These are phyloP conservation scores for Darksidea phi DNA, from an alignment of 495 filamentous ascomycete species.

Conservation along the genomic window DNA sequence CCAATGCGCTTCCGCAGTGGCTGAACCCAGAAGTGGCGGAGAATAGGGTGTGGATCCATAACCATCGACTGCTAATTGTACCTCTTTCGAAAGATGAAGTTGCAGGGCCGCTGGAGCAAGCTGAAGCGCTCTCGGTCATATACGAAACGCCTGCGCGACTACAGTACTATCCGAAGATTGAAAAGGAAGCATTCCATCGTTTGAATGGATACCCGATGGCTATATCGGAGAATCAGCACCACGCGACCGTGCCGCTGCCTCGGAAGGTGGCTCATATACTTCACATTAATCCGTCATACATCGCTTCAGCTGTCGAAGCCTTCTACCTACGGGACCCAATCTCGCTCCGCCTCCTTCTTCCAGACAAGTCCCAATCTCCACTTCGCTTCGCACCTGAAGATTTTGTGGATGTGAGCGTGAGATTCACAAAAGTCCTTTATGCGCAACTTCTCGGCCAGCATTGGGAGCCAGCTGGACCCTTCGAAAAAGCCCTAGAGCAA, in stretches of 20 bases:
- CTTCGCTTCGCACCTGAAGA: constrained; percentile 71
- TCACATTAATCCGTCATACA: constrained; percentile 65
- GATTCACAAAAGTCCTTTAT: constrained; percentile 84
- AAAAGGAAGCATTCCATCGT: constrained; percentile 88
- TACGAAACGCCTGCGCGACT: constrained; percentile 52
- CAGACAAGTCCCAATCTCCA: constrained; percentile 43
- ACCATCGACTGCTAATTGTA: constrained; percentile 71
- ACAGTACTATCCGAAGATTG: constrained; percentile 65
- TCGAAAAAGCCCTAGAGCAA: constrained; percentile 42
- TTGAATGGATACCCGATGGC: constrained; percentile 76
- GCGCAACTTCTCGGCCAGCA: constrained; percentile 89
- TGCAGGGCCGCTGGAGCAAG: constrained; percentile 52
- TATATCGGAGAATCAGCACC: constrained; percentile 69
- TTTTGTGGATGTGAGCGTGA: constrained; percentile 71
- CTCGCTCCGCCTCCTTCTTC: constrained; percentile 65
- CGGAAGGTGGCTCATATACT: constrained; percentile 80
- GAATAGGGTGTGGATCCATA: constrained; percentile 64
- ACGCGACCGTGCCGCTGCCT: constrained; percentile 68
- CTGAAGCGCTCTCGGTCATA: constrained; percentile 61
- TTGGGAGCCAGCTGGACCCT: constrained; percentile 62
- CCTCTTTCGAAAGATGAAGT: constrained; percentile 51
- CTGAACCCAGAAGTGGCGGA: constrained; percentile 86
- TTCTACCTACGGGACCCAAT: constrained; percentile 92
- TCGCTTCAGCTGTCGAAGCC: constrained; percentile 81
- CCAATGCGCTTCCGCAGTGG: constrained; percentile 83